phyloP scores from a whole-genome alignment of 257 asterid species.

The Solanum clarkiae region DNA sequence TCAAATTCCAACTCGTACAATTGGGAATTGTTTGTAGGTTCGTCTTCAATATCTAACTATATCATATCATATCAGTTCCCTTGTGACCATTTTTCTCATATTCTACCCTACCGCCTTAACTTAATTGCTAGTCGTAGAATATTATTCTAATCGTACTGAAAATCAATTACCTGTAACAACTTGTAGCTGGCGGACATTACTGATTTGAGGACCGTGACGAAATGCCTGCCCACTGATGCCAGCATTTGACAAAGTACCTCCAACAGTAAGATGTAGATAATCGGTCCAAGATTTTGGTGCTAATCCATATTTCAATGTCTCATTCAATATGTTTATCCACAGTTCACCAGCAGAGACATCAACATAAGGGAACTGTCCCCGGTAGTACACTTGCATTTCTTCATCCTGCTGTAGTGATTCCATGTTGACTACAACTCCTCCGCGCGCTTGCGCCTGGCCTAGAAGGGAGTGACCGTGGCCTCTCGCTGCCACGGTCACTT shows the following conservation, averaged over 20 bases:
- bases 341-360: slow-evolving; percentile 72
- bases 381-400: slow-evolving; percentile 40
- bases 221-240: slow-evolving; percentile 97
- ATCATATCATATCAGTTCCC: background rate
- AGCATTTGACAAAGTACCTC: slow-evolving; percentile 86
- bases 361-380: slow-evolving; percentile 39
- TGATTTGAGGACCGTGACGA: slow-evolving; percentile 90
- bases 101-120: background rate
- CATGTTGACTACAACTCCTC: slow-evolving; percentile 76
- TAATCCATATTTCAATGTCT: slow-evolving; percentile 51
- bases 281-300: slow-evolving; percentile 97
- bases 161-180: slow-evolving; percentile 67
- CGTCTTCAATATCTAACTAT: background rate
- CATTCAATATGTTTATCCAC: slow-evolving; percentile 71
- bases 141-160: background rate
- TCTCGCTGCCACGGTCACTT: slow-evolving; percentile 59
- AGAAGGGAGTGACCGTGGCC: slow-evolving; percentile 76
- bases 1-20: background rate
- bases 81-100: background rate
- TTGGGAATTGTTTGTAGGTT: background rate
- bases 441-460: slow-evolving; percentile 70
- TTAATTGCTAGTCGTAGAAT: background rate
- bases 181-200: slow-evolving; percentile 75
- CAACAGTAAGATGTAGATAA: slow-evolving; percentile 75
- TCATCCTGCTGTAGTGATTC: slow-evolving; percentile 25